These are phyloP conservation scores for Apiospora saccharicola DNA, from an alignment of 2,329 filamentous ascomycete species.

Conservation along the genomic window DNA sequence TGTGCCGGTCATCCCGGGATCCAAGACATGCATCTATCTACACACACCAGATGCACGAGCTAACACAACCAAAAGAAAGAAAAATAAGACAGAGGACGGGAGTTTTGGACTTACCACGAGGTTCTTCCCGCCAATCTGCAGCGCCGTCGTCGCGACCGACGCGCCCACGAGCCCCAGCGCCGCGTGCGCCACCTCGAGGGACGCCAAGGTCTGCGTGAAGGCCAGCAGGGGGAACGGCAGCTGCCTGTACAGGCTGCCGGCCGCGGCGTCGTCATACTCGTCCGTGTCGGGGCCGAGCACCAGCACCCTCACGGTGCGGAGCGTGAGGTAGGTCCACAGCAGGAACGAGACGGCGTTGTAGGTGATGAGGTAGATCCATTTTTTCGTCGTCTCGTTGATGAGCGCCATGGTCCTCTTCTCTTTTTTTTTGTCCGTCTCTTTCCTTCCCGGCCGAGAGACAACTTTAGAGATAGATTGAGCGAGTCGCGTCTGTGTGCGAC, in stretches of 20 bases:
- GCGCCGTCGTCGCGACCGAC: constrained; percentile 67
- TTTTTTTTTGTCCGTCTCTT: neutral
- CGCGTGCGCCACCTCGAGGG: constrained; percentile 69
- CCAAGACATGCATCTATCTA: neutral
- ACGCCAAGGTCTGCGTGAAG: constrained; percentile 58
- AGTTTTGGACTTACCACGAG: constrained; percentile 52
- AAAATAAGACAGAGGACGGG: neutral
- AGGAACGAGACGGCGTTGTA: constrained; percentile 39
- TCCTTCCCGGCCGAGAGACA: neutral
- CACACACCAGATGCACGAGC: neutral
- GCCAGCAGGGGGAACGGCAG: constrained; percentile 27
- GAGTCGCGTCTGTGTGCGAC: neutral
- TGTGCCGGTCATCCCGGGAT: neutral
- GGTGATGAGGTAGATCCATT: constrained; percentile 39
- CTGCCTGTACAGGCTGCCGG: neutral
- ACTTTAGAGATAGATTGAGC: neutral
- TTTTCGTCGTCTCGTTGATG: constrained; percentile 16
- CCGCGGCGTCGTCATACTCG: neutral
- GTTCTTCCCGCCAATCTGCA: constrained; percentile 72
- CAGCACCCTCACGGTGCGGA: constrained; percentile 17
- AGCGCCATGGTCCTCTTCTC: neutral
- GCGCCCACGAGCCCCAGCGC: constrained; percentile 68
- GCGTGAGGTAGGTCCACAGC: constrained; percentile 30
- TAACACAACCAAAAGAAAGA: neutral
- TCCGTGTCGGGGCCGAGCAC: constrained; percentile 11